These are phyloP conservation scores for Colletotrichum cordylinicola DNA, from an alignment of 2,329 filamentous ascomycete species.

Conservation along the genomic window DNA sequence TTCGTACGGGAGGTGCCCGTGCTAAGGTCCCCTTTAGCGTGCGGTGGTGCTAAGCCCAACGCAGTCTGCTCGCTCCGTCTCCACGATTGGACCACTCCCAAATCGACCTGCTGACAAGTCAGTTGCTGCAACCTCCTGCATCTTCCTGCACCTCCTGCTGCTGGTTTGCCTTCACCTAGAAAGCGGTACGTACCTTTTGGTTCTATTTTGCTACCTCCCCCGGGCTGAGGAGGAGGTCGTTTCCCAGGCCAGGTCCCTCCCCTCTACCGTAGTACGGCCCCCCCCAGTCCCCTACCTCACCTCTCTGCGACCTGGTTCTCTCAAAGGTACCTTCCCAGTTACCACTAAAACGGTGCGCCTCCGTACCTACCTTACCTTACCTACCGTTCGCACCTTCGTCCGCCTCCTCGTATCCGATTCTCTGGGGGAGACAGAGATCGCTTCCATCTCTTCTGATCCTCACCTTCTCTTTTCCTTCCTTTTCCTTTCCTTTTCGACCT, in stretches of 20 bases:
- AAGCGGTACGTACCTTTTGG: neutral
- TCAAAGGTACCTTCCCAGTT: neutral
- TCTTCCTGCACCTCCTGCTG: neutral
- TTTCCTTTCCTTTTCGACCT: neutral
- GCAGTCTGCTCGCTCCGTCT: slow-evolving; percentile 4
- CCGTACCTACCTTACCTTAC: neutral
- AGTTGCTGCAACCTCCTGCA: neutral
- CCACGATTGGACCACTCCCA: slow-evolving; percentile 9
- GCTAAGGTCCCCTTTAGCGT: neutral
- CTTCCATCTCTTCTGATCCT: slow-evolving; percentile 11
- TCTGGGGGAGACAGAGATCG: slow-evolving; percentile 20
- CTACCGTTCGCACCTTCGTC: neutral
- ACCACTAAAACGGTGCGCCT: neutral
- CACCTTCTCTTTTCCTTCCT: slow-evolving; percentile 1
- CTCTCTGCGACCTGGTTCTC: slow-evolving; percentile 1
- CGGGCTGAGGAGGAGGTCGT: neutral
- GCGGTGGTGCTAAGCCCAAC: slow-evolving; percentile 6
- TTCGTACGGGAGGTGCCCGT: neutral
- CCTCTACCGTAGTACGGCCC: neutral
- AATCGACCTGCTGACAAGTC: neutral
- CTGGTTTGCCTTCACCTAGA: neutral
- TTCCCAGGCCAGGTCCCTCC: neutral
- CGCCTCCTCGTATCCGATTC: slow-evolving; percentile 20
- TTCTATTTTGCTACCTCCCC: neutral
- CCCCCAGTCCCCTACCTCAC: neutral